Evolutionary conservation across 805 yeast genomes (phyloP).

Genomic region (Candida tallmaniae): DNA sequence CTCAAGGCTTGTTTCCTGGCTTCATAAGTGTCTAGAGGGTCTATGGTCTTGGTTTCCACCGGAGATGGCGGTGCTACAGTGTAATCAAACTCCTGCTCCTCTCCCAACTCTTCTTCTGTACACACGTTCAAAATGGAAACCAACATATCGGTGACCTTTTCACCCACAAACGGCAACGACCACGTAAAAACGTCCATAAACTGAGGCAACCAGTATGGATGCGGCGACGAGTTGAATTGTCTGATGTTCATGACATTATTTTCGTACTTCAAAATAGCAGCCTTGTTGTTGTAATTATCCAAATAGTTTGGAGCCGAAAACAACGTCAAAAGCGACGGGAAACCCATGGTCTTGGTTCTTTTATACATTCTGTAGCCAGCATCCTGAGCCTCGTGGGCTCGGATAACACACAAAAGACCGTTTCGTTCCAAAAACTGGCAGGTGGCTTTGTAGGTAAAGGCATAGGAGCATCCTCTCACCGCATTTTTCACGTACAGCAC

Average conservation of each 20-base stretch:
- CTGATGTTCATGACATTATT: constrained; percentile 91
- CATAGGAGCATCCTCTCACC: constrained; percentile 89
- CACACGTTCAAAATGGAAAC: constrained; percentile 87
- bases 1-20: constrained; percentile 53
- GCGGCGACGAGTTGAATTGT: constrained; percentile 88
- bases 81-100: constrained; percentile 46
- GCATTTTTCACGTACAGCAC: constrained; percentile 58
- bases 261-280: constrained; percentile 90
- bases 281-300: constrained; percentile 90
- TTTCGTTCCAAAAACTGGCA: constrained; percentile 76
- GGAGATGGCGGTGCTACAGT: constrained; percentile 16
- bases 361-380: constrained; percentile 95
- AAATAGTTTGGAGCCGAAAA: constrained; percentile 95
- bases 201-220: constrained; percentile 95
- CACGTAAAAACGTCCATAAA: constrained; percentile 97
- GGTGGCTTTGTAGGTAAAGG: constrained; percentile 78
- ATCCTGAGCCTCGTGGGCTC: constrained; percentile 98
- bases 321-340: constrained; percentile 85
- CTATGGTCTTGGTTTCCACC: constrained; percentile 6
- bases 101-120: constrained; percentile 89
- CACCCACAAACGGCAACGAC: constrained; percentile 97
- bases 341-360: constrained; percentile 76
- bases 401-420: constrained; percentile 73
- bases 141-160: constrained; percentile 90
- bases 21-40: constrained; percentile 20